Evolutionary conservation across 257 asterid genomes (phyloP).

Genomic region (Penstemon barbatus): DNA sequence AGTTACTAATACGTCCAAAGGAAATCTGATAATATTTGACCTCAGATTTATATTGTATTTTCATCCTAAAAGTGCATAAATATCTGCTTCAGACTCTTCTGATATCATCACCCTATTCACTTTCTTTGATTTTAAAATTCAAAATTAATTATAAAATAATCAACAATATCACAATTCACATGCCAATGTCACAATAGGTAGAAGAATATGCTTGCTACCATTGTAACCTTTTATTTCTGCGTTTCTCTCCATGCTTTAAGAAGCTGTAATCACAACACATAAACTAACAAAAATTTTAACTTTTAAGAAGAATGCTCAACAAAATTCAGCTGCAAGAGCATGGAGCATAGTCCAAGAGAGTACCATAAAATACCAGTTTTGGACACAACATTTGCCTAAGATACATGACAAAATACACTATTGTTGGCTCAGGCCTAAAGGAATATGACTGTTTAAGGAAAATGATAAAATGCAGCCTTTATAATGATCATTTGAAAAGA

Average conservation of each 20-base stretch:
- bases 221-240: constrained; percentile 6
- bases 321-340: background rate
- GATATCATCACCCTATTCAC: constrained; percentile 6
- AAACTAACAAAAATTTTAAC: background rate
- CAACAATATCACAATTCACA: background rate
- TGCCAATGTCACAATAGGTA: background rate
- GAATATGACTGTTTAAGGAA: background rate
- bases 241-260: background rate
- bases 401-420: background rate
- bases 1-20: constrained; percentile 9
- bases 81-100: background rate
- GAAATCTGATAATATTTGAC: background rate
- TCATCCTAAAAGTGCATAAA: constrained; percentile 1
- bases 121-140: background rate
- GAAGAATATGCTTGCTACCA: constrained; percentile 3
- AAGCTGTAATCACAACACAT: background rate
- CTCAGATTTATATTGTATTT: constrained; percentile 9
- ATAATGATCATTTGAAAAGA: constrained; percentile 1
- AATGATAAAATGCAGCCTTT: background rate
- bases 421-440: constrained; percentile 12
- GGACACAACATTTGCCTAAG: background rate
- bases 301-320: background rate
- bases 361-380: constrained; percentile 9
- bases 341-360: background rate
- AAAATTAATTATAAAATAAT: background rate